Evolutionary conservation across 2,329 filamentous ascomycete genomes (phyloP).

Genomic region (Alternaria alternata): DNA sequence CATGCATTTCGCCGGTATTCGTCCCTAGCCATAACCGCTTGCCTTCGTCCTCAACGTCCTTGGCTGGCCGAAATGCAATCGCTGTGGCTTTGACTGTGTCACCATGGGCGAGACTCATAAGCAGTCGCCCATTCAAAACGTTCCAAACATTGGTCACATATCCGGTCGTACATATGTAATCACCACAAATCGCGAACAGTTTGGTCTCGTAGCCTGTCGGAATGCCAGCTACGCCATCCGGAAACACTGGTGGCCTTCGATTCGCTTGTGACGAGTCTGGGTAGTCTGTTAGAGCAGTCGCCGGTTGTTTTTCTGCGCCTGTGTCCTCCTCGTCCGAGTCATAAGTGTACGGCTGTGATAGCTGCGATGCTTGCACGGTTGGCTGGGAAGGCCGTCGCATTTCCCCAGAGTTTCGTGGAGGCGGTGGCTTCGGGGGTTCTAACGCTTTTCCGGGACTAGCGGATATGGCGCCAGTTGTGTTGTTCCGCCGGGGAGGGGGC

Average conservation of each 20-base stretch:
- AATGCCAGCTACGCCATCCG: slow-evolving; percentile 77
- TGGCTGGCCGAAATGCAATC: slow-evolving; percentile 83
- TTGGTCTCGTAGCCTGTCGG: slow-evolving; percentile 86
- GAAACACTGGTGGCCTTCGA: slow-evolving; percentile 78
- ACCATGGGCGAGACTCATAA: slow-evolving; percentile 82
- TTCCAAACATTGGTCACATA: slow-evolving; percentile 90
- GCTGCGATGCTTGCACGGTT: slow-evolving; percentile 22
- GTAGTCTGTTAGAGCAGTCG: slow-evolving; percentile 69
- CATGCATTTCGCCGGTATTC: slow-evolving; percentile 85
- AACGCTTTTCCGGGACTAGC: slow-evolving; percentile 31
- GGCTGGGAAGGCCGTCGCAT: slow-evolving; percentile 38
- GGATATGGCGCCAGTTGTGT: slow-evolving; percentile 30
- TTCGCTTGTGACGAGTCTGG: slow-evolving; percentile 88
- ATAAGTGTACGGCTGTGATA: slow-evolving; percentile 45
- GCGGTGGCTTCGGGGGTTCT: slow-evolving; percentile 44
- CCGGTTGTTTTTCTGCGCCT: slow-evolving; percentile 55
- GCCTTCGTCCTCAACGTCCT: slow-evolving; percentile 81
- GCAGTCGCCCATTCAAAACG: slow-evolving; percentile 77
- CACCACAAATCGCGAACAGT: slow-evolving; percentile 86
- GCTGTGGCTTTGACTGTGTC: slow-evolving; percentile 85
- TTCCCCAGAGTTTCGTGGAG: slow-evolving; percentile 46
- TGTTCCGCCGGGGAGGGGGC: slow-evolving; percentile 47
- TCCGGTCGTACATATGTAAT: slow-evolving; percentile 85
- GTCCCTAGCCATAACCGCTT: slow-evolving; percentile 88
- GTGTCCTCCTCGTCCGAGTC: slow-evolving; percentile 61